Conservation (phyloP, 352 stramenopile genomes). For the Pythium oligandrum region DNA sequence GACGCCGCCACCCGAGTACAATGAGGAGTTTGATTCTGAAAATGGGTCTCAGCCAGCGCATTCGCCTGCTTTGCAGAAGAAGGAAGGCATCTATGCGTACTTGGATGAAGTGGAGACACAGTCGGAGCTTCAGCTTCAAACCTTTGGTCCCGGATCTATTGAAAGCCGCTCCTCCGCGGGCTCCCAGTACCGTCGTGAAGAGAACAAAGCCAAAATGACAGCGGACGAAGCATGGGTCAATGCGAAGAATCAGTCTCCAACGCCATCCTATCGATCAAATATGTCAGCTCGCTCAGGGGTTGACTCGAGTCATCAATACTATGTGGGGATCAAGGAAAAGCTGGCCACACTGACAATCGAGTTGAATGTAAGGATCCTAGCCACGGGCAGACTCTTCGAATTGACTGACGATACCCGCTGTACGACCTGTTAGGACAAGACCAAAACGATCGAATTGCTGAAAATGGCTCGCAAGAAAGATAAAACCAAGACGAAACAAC, state of each 20-base stretch:
- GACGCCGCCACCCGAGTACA: conserved; percentile 30
- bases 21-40: conserved; percentile 22
- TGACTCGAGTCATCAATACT: conserved; percentile 50
- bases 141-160: conserved; percentile 11
- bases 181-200: conserved; percentile 9
- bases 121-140: conserved; percentile 44
- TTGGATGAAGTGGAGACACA: conserved; percentile 69
- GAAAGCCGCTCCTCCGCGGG: conserved; percentile 5
- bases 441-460: conserved; percentile 79
- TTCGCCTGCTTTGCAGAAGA: conserved; percentile 5
- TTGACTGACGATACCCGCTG: background rate
- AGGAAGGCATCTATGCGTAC: conserved; percentile 71
- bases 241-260: conserved; percentile 14
- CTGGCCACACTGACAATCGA: conserved; percentile 75
- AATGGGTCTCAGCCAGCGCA: conserved; percentile 20
- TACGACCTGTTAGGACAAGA: conserved; percentile 61
- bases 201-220: conserved; percentile 2
- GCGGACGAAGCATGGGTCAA: conserved; percentile 37
- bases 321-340: conserved; percentile 74
- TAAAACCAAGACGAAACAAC: conserved; percentile 53
- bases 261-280: conserved; percentile 26
- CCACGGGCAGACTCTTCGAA: background rate
- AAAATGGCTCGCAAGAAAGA: conserved; percentile 76
- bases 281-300: conserved; percentile 17
- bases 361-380: conserved; percentile 44